Percentiles rank a stretch among this genome's conserved stretches.
Evolutionary conservation across 768 basidiomycete species (phyloP).

Genomic region (Xanthoconium stramineum): DNA sequence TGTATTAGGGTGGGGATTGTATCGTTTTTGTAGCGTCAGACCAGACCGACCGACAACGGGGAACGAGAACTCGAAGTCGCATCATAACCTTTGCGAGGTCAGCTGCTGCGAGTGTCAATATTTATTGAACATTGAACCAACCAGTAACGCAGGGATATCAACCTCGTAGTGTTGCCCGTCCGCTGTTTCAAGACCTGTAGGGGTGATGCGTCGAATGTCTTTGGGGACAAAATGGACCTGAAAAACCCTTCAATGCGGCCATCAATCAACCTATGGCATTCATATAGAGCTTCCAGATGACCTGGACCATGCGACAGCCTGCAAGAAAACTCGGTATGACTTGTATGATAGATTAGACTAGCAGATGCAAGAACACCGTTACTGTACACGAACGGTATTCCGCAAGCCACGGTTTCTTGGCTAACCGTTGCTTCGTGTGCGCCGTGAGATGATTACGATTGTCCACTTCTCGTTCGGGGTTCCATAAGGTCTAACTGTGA

Average conservation of each 20-base stretch:
- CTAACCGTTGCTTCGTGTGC: conserved; percentile 48
- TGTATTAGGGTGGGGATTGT: conserved; percentile 50
- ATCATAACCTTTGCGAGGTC: conserved; percentile 35
- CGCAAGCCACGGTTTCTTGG: conserved; percentile 58
- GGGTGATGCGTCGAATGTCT: conserved; percentile 47
- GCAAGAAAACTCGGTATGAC: conserved; percentile 58
- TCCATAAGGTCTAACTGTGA: conserved; percentile 41
- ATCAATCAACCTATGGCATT: conserved; percentile 8
- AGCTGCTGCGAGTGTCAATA: background rate
- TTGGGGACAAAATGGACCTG: conserved; percentile 47
- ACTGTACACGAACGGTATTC: conserved; percentile 33
- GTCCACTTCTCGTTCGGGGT: conserved; percentile 32
- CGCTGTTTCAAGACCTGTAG: conserved; percentile 51
- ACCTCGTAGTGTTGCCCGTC: conserved; percentile 55
- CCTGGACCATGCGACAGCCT: conserved; percentile 59
- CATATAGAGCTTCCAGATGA: conserved; percentile 61
- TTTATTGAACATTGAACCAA: background rate
- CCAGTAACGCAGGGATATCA: conserved; percentile 63
- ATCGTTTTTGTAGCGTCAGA: conserved; percentile 47
- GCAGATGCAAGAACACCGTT: background rate
- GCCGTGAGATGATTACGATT: conserved; percentile 36
- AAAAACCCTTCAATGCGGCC: background rate
- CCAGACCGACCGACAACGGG: conserved; percentile 54
- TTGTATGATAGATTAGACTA: background rate
- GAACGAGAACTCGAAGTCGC: conserved; percentile 45